Conservation (phyloP, 176 grass and related monocot species). For the Triticum urartu region DNA sequence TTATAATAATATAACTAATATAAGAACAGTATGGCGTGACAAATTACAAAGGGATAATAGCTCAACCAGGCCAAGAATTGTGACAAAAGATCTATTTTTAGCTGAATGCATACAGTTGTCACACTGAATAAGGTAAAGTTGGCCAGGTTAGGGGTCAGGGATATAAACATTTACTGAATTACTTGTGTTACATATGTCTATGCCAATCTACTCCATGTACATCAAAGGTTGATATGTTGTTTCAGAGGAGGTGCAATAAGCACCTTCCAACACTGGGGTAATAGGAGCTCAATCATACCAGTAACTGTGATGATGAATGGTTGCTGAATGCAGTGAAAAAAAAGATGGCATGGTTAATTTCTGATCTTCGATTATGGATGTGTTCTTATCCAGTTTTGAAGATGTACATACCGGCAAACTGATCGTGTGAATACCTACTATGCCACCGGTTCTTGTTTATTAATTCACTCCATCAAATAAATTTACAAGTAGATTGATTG, state of each 20-base stretch:
- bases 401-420: not conserved
- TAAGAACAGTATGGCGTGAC: not conserved
- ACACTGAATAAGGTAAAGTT: too few species aligned
- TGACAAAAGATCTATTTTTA: not conserved
- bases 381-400: not conserved
- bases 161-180: not conserved
- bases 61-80: not conserved
- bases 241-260: not conserved
- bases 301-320: not conserved
- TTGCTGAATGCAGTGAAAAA: not conserved
- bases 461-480: not conserved
- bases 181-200: not conserved
- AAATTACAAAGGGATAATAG: not conserved
- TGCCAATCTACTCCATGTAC: not conserved
- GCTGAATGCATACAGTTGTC: not conserved
- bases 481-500: not conserved
- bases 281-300: not conserved
- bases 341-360: not conserved
- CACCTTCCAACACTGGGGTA: not conserved
- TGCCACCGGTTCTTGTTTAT: not conserved
- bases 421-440: not conserved
- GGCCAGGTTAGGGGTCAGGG: not conserved
- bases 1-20: not conserved
- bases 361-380: not conserved
- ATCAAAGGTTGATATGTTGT: not conserved